Evolutionary conservation across 164 flowering plant genomes (phyloP).

Genomic region (Echeveria elegans): DNA sequence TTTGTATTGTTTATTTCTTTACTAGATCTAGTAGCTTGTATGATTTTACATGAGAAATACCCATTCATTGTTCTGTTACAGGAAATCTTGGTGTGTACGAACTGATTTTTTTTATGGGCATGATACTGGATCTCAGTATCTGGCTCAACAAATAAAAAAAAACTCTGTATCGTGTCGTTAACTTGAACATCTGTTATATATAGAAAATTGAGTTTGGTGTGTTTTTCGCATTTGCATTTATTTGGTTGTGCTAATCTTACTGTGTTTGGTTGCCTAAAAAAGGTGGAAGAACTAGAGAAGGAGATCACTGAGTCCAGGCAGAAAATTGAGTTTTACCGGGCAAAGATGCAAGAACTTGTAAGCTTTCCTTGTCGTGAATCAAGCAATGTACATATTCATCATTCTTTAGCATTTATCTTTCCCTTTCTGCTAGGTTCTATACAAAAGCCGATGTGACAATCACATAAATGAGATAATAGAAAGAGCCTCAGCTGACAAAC

Average conservation of each 20-base stretch:
- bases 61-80: background rate
- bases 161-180: background rate
- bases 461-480: constrained; percentile 85
- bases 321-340: constrained; percentile 69
- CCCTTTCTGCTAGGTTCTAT: constrained; percentile 38
- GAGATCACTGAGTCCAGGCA: constrained; percentile 75
- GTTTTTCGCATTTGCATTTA: background rate
- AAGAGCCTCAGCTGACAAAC: constrained; percentile 70
- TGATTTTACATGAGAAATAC: background rate
- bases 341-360: constrained; percentile 96
- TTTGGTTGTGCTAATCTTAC: background rate
- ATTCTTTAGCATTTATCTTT: constrained; percentile 19
- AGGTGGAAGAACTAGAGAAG: constrained; percentile 87
- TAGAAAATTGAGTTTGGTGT: background rate
- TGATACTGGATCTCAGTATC: background rate
- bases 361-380: constrained; percentile 15
- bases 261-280: constrained; percentile 3
- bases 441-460: constrained; percentile 96
- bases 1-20: no score
- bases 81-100: background rate
- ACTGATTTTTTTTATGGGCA: background rate
- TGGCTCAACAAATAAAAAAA: background rate
- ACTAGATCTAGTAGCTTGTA: no score
- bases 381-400: background rate
- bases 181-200: background rate